Conservation (phyloP, 306 rosid species). For the Prunus salicina region DNA sequence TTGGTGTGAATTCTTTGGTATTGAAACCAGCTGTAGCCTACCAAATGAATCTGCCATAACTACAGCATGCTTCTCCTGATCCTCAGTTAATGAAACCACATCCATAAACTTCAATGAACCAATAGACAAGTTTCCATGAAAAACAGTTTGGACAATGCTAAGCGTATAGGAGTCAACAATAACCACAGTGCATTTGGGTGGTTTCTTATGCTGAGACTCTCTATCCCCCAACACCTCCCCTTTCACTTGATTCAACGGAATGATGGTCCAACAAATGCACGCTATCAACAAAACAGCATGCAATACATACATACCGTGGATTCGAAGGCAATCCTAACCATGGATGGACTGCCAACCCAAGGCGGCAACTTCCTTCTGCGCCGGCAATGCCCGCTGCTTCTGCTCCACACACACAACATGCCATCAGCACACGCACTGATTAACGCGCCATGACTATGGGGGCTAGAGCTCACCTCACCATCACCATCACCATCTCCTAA, state of each 20-base stretch:
- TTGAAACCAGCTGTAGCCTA: conserved; percentile 49
- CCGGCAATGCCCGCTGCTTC: conserved; percentile 84
- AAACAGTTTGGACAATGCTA: conserved; percentile 65
- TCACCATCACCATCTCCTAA: conserved; percentile 20
- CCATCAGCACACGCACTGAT: conserved; percentile 87
- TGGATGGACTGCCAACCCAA: conserved; percentile 85
- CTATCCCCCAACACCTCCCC: conserved; percentile 45
- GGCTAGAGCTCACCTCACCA: conserved; percentile 23
- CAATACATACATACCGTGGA: conserved; percentile 75
- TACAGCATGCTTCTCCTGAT: conserved; percentile 52
- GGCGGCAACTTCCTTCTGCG: conserved; percentile 86
- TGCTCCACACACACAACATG: conserved; percentile 92
- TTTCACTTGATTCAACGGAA: conserved; percentile 44
- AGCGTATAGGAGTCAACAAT: conserved; percentile 77
- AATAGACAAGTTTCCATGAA: conserved; percentile 79
- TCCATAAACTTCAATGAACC: conserved; percentile 74
- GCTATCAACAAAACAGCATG: conserved; percentile 64
- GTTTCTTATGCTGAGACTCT: conserved; percentile 58
- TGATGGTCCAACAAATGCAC: conserved; percentile 31
- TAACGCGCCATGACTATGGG: conserved; percentile 50
- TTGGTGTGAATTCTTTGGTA: conserved; percentile 44
- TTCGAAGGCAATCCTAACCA: conserved; percentile 65
- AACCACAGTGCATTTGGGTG: conserved; percentile 61
- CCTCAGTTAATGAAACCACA: conserved; percentile 49
- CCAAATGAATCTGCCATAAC: conserved; percentile 75